These are phyloP conservation scores for Petunia hybrid DNA, from an alignment of 305 asterid genomes.

Conservation along the genomic window DNA sequence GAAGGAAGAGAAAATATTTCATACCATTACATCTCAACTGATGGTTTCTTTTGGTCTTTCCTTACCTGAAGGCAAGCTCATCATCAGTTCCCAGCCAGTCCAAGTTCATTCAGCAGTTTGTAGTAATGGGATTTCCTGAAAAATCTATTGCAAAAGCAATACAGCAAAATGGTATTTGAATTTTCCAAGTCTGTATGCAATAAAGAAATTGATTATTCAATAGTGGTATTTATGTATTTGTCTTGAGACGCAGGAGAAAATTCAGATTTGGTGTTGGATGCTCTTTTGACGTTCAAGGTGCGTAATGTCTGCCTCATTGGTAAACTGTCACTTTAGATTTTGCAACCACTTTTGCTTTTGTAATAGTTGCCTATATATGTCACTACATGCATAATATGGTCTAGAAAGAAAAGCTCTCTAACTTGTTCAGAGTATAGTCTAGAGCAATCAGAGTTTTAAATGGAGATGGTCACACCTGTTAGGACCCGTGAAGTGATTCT, in stretches of 20 bases:
- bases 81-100: slow-evolving; percentile 49
- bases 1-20: not conserved
- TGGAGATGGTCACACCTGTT: not conserved
- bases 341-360: not conserved
- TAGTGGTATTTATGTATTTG: slow-evolving; percentile 32
- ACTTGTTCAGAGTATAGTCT: not conserved
- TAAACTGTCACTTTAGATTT: not conserved
- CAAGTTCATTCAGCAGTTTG: slow-evolving; percentile 57
- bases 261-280: slow-evolving; percentile 63
- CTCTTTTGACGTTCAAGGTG: slow-evolving; percentile 74
- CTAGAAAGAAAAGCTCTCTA: not conserved
- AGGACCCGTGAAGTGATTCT: slow-evolving; percentile 7
- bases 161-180: slow-evolving; percentile 74
- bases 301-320: slow-evolving; percentile 37
- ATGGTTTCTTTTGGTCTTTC: slow-evolving; percentile 28
- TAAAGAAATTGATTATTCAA: slow-evolving; percentile 27
- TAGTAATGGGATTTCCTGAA: slow-evolving; percentile 85
- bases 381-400: not conserved
- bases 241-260: slow-evolving; percentile 60
- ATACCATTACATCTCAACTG: not conserved
- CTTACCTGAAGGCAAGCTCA: slow-evolving; percentile 69
- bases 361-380: not conserved
- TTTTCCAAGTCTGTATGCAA: slow-evolving; percentile 23
- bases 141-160: slow-evolving; percentile 76
- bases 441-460: not conserved